phyloP scores from a whole-genome alignment of 1,284 basidiomycete species.

The Ceraceosorus guamensis region DNA sequence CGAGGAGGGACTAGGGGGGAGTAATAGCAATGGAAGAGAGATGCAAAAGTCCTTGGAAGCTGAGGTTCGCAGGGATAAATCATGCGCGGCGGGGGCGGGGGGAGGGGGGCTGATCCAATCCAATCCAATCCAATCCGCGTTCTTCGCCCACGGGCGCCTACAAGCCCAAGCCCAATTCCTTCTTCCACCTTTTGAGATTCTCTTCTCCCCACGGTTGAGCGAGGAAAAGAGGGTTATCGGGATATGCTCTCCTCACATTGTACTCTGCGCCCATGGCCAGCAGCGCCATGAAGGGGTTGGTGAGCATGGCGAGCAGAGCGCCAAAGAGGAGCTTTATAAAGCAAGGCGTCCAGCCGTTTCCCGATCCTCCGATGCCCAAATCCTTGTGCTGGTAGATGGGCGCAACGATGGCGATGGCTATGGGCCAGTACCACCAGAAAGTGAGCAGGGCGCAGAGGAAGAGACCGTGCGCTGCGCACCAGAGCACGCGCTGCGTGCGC shows the following conservation, averaged over 20 bases:
- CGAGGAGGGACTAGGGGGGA: no score
- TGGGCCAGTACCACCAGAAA: constrained; percentile 45
- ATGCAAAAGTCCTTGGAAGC: no score
- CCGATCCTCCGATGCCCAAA: no score
- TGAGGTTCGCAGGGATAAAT: no score
- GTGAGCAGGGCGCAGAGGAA: constrained; percentile 27
- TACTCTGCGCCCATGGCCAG: constrained; percentile 41
- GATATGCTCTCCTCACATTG: constrained; percentile 28
- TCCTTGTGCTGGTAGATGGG: constrained; percentile 42
- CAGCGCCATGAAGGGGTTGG: constrained; percentile 44
- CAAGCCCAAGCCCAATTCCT: no score
- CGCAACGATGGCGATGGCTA: constrained; percentile 39
- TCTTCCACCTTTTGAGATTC: no score
- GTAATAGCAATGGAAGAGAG: no score
- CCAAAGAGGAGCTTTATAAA: constrained; percentile 48
- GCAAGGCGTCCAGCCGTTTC: constrained; percentile 40
- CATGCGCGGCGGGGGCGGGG: no score
- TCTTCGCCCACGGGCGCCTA: no score
- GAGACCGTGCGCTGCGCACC: constrained; percentile 40
- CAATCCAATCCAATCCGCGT: no score
- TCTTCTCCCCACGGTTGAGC: no score
- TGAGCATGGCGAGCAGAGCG: constrained; percentile 31
- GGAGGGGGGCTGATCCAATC: no score
- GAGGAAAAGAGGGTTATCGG: constrained; percentile 11
- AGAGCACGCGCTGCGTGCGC: constrained; percentile 30